Percentiles rank a stretch among this genome's conserved stretches.
Conservation (phyloP, 1,139 yeast species). For the Protomyces inouyei region DNA sequence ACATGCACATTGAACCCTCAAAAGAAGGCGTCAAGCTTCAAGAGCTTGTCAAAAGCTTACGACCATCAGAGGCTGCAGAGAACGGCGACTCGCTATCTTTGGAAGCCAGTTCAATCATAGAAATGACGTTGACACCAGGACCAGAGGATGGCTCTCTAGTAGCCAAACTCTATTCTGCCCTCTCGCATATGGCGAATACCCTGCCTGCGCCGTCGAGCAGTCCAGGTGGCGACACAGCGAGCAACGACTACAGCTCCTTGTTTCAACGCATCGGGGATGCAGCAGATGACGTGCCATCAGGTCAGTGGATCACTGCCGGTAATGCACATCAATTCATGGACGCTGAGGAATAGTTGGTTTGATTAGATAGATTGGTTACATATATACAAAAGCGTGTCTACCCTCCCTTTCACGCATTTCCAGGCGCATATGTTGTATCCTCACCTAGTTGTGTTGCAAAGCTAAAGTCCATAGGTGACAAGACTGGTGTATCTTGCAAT, state of each 20-base stretch:
- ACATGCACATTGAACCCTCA: neutral
- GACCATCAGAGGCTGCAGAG: neutral
- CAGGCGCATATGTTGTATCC: neutral
- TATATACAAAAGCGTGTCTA: neutral
- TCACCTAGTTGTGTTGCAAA: neutral
- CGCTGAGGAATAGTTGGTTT: neutral
- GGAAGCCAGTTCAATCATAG: neutral
- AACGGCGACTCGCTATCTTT: neutral
- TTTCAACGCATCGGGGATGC: neutral
- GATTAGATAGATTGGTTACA: neutral
- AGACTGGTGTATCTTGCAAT: conserved; percentile 12
- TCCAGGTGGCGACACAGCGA: neutral
- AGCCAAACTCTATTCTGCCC: neutral
- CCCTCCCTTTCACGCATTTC: neutral
- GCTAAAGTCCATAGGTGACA: conserved; percentile 18
- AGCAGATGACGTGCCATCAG: neutral
- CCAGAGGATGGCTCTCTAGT: neutral
- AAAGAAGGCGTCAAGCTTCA: neutral
- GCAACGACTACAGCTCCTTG: neutral
- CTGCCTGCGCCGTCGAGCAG: neutral
- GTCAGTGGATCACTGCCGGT: conserved; percentile 22
- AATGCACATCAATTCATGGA: conserved; percentile 7
- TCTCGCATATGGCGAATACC: neutral
- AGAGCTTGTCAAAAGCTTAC: neutral
- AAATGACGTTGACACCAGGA: neutral